A percentile compares a stretch with the other conserved stretches of the same genome.
Conservation (phyloP, 495 filamentous ascomycete genomes). For the Peziza echinospora region DNA sequence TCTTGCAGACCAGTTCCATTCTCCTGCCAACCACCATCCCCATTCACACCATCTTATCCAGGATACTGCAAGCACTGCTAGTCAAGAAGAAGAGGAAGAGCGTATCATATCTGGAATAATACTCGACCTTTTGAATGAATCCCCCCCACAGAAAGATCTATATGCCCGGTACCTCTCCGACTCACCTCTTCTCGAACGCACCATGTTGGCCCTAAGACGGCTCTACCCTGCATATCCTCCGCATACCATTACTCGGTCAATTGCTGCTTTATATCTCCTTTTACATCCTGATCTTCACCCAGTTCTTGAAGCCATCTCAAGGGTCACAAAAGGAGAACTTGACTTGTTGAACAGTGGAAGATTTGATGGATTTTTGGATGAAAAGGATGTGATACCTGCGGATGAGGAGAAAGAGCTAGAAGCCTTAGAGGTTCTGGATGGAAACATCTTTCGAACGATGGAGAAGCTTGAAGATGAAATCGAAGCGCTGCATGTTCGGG, state of each 20-base stretch:
- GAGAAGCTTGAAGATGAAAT: constrained; percentile 89
- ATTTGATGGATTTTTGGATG: constrained; percentile 74
- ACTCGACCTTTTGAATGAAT: constrained; percentile 10
- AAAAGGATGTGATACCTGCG: constrained; percentile 42
- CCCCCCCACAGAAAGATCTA: constrained; percentile 8
- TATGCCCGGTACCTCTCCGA: constrained; percentile 14
- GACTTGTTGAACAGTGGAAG: constrained; percentile 88
- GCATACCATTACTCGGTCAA: constrained; percentile 15
- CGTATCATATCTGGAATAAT: constrained; percentile 18
- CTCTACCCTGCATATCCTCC: constrained; percentile 15
- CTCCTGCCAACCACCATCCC: neutral
- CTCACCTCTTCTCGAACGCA: constrained; percentile 4
- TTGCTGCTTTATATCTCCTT: constrained; percentile 64
- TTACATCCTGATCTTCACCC: constrained; percentile 64
- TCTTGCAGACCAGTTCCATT: neutral
- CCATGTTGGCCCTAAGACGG: constrained; percentile 10
- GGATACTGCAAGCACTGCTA: constrained; percentile 1
- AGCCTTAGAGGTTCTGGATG: constrained; percentile 70
- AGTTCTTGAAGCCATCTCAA: constrained; percentile 66
- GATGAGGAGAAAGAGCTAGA: constrained; percentile 92
- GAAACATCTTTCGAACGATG: constrained; percentile 83
- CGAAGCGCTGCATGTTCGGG: constrained; percentile 68
- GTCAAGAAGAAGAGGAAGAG: constrained; percentile 15
- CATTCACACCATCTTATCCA: neutral
- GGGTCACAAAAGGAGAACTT: constrained; percentile 76